Conservation (phyloP, 192 early-diverging fungal genomes). For the Entomortierella parvispora region DNA sequence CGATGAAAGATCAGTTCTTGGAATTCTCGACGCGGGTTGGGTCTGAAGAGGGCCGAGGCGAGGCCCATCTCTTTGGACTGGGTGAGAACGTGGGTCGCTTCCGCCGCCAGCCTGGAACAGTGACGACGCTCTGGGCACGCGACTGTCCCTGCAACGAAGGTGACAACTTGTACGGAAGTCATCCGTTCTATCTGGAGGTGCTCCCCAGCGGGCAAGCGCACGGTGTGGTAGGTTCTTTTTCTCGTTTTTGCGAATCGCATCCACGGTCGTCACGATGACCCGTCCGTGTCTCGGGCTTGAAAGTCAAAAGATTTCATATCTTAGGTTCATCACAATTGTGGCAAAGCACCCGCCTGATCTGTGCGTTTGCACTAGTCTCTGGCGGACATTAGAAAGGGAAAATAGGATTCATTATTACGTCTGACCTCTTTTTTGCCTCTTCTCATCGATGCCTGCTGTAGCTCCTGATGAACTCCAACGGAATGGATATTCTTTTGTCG, state of each 20-base stretch:
- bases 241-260: too few relatives aligned
- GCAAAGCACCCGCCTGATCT: neutral
- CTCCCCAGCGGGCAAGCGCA: constrained; percentile 50
- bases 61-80: constrained; percentile 49
- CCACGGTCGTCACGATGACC: neutral
- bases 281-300: too few relatives aligned
- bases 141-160: constrained; percentile 37
- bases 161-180: constrained; percentile 69
- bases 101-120: constrained; percentile 19
- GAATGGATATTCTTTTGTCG: constrained; percentile 64
- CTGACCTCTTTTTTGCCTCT: neutral
- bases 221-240: constrained; percentile 32
- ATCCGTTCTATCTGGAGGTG: constrained; percentile 70
- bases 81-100: constrained; percentile 25
- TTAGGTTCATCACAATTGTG: too few relatives aligned
- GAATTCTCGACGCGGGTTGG: constrained; percentile 65
- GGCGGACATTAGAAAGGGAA: neutral
- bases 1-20: constrained; percentile 68
- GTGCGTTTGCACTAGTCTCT: neutral
- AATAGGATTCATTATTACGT: neutral
- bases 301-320: neutral
- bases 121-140: constrained; percentile 43
- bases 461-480: constrained; percentile 68
- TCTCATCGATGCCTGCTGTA: neutral
- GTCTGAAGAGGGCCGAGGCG: constrained; percentile 59